A percentile compares a stretch with the other conserved stretches of the same genome.
Evolutionary conservation across 192 early-diverging fungal species (phyloP).

Genomic region (Piromyces sp.): DNA sequence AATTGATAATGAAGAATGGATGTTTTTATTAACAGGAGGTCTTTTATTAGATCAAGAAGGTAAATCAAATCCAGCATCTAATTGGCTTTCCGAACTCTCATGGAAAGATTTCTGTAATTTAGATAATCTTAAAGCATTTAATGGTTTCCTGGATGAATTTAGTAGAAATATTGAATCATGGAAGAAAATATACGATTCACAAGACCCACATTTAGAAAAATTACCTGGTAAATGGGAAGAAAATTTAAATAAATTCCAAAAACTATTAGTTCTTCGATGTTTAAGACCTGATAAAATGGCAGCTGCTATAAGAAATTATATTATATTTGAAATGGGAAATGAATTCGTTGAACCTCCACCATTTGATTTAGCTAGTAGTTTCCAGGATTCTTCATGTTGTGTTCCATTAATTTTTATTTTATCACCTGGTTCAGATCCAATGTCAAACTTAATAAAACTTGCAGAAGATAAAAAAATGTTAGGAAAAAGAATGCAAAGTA

Average conservation of each 20-base stretch:
- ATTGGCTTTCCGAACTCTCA: constrained; percentile 28
- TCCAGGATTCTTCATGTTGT: constrained; percentile 25
- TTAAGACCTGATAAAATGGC: constrained; percentile 37
- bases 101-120: constrained; percentile 31
- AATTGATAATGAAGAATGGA: constrained; percentile 19
- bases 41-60: neutral
- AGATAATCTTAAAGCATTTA: constrained; percentile 17
- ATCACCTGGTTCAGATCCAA: constrained; percentile 41
- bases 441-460: constrained; percentile 30
- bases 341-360: constrained; percentile 39
- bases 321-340: constrained; percentile 36
- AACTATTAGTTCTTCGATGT: constrained; percentile 24
- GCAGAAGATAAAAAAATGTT: constrained; percentile 38
- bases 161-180: constrained; percentile 15
- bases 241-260: constrained; percentile 22
- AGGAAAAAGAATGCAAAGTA: constrained; percentile 26
- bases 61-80: neutral
- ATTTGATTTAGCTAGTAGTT: constrained; percentile 38
- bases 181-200: constrained; percentile 26
- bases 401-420: constrained; percentile 37
- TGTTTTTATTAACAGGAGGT: constrained; percentile 36
- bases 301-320: constrained; percentile 22
- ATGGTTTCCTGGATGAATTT: constrained; percentile 15
- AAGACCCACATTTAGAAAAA: constrained; percentile 16
- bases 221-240: constrained; percentile 18